Percentiles rank a stretch among this genome's conserved stretches.
Evolutionary conservation across 306 rosid species (phyloP).

Genomic region (Sesbania bispinosa): DNA sequence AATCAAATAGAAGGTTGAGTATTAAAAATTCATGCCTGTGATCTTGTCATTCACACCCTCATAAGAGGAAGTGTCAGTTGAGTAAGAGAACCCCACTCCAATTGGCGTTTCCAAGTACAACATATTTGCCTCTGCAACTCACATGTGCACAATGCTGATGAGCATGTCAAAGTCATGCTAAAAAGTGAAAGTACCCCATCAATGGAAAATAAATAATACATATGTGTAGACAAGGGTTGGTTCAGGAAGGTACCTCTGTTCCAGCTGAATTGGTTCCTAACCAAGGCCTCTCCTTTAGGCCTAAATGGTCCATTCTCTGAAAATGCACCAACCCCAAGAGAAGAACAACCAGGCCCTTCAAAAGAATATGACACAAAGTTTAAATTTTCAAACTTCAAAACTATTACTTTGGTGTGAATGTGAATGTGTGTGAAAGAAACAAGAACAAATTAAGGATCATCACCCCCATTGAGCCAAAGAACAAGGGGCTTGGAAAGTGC

Average conservation of each 20-base stretch:
- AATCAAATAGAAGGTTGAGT: not conserved
- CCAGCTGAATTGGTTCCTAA: conserved; percentile 72
- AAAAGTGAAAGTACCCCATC: conserved; percentile 1
- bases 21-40: conserved; percentile 49
- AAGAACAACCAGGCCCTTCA: conserved; percentile 91
- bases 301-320: conserved; percentile 84
- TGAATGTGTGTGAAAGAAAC: not conserved
- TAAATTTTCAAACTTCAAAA: not conserved
- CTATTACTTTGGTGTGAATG: not conserved
- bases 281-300: conserved; percentile 60
- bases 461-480: conserved; percentile 87
- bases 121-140: conserved; percentile 59
- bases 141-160: not conserved
- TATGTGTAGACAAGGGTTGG: not conserved
- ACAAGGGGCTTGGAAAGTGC: conserved; percentile 73
- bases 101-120: conserved; percentile 70
- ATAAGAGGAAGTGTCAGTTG: conserved; percentile 45
- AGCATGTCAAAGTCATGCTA: not conserved
- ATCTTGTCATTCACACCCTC: conserved; percentile 54
- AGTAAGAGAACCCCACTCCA: conserved; percentile 73
- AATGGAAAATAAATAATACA: not conserved
- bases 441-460: conserved; percentile 13
- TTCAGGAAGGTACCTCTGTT: conserved; percentile 46
- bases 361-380: conserved; percentile 12
- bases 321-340: conserved; percentile 84